phyloP scores from a whole-genome alignment of 2,329 filamentous ascomycete species.

The Fusarium sp. region DNA sequence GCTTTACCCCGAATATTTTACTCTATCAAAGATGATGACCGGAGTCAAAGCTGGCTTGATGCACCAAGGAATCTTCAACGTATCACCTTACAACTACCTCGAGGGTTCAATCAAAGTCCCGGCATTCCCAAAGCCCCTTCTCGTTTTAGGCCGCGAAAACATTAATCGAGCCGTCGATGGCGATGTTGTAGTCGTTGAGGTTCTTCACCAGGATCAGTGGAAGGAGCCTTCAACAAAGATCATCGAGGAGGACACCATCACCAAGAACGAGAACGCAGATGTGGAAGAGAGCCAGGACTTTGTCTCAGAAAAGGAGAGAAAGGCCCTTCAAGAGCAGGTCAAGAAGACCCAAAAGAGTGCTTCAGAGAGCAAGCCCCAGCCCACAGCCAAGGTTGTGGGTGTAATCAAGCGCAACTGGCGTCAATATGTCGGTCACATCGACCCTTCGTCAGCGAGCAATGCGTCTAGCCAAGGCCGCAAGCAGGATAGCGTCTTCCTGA shows the following conservation, averaged over 20 bases:
- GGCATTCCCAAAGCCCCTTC: constrained; percentile 87
- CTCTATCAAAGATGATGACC: constrained; percentile 92
- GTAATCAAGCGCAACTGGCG: constrained; percentile 97
- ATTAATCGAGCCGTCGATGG: constrained; percentile 95
- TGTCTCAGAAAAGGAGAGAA: constrained; percentile 89
- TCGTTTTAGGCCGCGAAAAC: constrained; percentile 92
- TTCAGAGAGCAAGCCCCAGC: constrained; percentile 83
- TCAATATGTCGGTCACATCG: constrained; percentile 96
- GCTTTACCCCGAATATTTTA: constrained; percentile 91
- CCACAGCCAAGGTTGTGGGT: constrained; percentile 92
- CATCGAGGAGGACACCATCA: constrained; percentile 91
- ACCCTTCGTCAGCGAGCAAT: constrained; percentile 84
- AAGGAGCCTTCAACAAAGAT: constrained; percentile 96
- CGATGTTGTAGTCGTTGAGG: constrained; percentile 92
- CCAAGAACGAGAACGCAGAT: constrained; percentile 94
- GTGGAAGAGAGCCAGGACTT: constrained; percentile 80
- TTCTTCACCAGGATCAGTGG: constrained; percentile 95
- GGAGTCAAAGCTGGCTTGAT: constrained; percentile 88
- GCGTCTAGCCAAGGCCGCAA: constrained; percentile 81
- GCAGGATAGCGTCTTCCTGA: constrained; percentile 92
- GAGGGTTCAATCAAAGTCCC: constrained; percentile 93
- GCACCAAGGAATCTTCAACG: constrained; percentile 95
- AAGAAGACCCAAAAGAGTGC: constrained; percentile 84
- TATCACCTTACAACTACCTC: constrained; percentile 97
- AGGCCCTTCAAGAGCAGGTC: constrained; percentile 90